phyloP scores from a whole-genome alignment of 768 basidiomycete genomes.

The Podaxis sp. region DNA sequence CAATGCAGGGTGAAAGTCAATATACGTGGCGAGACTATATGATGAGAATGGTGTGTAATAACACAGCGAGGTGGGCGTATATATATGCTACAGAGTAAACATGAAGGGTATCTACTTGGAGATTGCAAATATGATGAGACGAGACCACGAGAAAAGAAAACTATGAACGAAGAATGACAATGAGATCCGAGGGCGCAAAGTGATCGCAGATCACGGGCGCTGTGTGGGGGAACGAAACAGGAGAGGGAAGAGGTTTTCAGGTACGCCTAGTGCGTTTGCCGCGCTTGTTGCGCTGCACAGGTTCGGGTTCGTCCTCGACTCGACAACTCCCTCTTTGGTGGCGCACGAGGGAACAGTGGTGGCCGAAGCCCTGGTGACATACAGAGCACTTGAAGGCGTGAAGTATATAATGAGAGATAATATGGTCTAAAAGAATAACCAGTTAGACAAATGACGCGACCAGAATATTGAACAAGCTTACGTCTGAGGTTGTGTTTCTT shows the following conservation, averaged over 20 bases:
- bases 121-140: neutral
- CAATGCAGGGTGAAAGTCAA: too few species aligned
- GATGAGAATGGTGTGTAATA: neutral
- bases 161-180: neutral
- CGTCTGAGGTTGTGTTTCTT: conserved; percentile 9
- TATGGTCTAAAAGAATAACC: neutral
- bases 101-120: neutral
- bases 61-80: neutral
- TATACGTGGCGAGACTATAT: too few species aligned
- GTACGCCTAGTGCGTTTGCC: neutral
- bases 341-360: neutral
- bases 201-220: neutral
- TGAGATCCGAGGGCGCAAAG: neutral
- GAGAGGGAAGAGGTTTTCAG: neutral
- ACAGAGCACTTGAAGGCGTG: neutral
- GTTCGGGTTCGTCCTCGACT: neutral
- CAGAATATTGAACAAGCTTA: neutral
- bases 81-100: conserved; percentile 1
- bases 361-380: neutral
- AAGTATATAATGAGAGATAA: neutral
- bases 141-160: neutral
- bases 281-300: neutral
- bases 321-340: neutral
- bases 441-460: neutral
- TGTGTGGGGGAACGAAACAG: neutral